These are phyloP conservation scores for Tanacetum coccineum DNA, from an alignment of 129 eudicot species.

Conservation along the genomic window DNA sequence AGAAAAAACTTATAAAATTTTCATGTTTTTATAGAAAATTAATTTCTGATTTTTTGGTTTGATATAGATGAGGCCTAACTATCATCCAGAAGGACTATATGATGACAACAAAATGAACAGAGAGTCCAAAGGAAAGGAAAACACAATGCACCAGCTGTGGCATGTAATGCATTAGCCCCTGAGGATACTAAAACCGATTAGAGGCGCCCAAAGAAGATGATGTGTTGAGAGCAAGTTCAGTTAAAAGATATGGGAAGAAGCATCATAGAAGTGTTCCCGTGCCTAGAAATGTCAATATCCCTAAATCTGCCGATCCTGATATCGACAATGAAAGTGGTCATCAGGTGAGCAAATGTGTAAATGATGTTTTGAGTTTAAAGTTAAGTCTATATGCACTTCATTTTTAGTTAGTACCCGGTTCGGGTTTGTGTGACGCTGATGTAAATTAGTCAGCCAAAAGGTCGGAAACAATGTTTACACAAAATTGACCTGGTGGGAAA, in stretches of 20 bases:
- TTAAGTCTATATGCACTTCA: too few species aligned
- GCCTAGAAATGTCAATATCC: slow-evolving; percentile 40
- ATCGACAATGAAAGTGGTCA: slow-evolving; percentile 90
- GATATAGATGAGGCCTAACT: slow-evolving; percentile 71
- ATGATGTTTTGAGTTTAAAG: not conserved
- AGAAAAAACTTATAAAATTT: slow-evolving; percentile 1
- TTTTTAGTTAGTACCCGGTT: too few species aligned
- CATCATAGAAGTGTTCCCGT: slow-evolving; percentile 59
- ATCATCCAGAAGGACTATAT: slow-evolving; percentile 79
- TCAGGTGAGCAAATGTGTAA: slow-evolving; percentile 50
- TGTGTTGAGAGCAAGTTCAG: slow-evolving; percentile 88
- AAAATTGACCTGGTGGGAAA: too few species aligned
- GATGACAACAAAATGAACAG: slow-evolving; percentile 57
- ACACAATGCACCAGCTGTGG: slow-evolving; percentile 72
- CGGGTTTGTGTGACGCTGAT: too few species aligned
- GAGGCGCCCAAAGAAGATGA: slow-evolving; percentile 94
- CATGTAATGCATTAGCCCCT: slow-evolving; percentile 70
- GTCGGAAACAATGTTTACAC: too few species aligned
- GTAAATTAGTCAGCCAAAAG: too few species aligned
- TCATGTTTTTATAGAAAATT: not conserved
- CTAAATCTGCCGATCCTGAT: slow-evolving; percentile 79
- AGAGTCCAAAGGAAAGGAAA: slow-evolving; percentile 37
- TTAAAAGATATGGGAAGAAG: slow-evolving; percentile 81
- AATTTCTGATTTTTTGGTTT: not conserved
- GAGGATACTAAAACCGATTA: slow-evolving; percentile 75